Conservation (phyloP, 208 protist genomes). For the Leishmania lainsoni region DNA sequence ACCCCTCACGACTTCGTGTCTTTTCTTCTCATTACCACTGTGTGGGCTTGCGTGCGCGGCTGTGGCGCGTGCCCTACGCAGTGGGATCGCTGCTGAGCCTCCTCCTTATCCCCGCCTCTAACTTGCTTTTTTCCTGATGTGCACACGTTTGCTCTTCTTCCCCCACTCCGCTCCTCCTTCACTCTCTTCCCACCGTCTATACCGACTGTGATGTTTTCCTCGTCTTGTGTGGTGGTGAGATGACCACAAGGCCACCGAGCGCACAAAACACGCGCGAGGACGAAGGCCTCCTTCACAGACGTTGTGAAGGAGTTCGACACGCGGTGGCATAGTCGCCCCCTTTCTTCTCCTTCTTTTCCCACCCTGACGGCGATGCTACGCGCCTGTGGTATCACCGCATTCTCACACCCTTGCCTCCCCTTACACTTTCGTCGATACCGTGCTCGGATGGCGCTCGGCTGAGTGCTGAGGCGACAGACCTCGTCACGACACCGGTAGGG, state of each 20-base stretch:
- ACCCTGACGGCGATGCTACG: slow-evolving; percentile 41
- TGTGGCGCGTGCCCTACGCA: background rate
- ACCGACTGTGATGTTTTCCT: background rate
- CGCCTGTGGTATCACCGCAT: slow-evolving; percentile 66
- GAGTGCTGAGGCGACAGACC: background rate
- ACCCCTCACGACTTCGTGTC: background rate
- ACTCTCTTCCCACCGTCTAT: too few species aligned
- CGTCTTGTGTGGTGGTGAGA: background rate
- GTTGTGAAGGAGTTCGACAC: background rate
- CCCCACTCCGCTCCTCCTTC: background rate
- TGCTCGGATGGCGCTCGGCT: too few species aligned
- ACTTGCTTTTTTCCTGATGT: background rate
- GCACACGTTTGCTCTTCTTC: background rate
- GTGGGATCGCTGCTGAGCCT: background rate
- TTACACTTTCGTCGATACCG: background rate
- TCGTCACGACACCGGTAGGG: background rate
- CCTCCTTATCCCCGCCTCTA: background rate
- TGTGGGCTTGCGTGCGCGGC: background rate
- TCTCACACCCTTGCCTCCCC: slow-evolving; percentile 3
- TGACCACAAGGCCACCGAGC: background rate
- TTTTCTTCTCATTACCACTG: background rate
- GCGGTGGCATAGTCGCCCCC: background rate
- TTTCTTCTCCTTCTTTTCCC: background rate
- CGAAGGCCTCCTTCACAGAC: background rate
- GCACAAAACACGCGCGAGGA: too few species aligned